phyloP scores from a whole-genome alignment of 1,284 basidiomycete species.

The Fomitopsis palustris region DNA sequence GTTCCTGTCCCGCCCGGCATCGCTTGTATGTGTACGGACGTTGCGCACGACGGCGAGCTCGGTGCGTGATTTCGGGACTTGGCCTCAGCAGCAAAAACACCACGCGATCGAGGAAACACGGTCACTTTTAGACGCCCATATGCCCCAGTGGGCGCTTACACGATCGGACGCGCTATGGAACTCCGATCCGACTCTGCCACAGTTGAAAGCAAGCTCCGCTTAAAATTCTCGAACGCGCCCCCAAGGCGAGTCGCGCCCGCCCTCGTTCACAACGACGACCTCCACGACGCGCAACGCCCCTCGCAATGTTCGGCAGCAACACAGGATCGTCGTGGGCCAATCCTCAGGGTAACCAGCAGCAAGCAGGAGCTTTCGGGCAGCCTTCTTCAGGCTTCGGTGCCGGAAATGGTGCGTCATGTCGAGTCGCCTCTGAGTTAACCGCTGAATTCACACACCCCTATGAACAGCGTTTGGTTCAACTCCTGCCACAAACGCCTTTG shows the following conservation, averaged over 20 bases:
- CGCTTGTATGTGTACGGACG: constrained; percentile 5
- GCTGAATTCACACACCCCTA: constrained; percentile 6
- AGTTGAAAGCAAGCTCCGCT: constrained; percentile 16
- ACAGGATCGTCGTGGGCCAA: constrained; percentile 60
- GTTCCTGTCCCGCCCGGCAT: constrained; percentile 34
- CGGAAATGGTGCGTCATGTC: constrained; percentile 34
- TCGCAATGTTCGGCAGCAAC: constrained; percentile 54
- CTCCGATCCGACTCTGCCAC: constrained; percentile 10
- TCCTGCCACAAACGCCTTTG: constrained; percentile 31
- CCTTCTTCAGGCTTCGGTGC: constrained; percentile 44
- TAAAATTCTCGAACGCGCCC: constrained; percentile 12
- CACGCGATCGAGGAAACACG: constrained; percentile 2
- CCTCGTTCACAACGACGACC: constrained; percentile 15
- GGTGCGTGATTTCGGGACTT: background rate
- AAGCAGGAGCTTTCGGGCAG: constrained; percentile 45
- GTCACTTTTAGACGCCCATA: background rate
- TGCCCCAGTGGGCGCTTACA: background rate
- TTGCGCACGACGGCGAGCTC: background rate
- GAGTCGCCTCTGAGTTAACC: constrained; percentile 29
- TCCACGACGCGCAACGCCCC: constrained; percentile 14
- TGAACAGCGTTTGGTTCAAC: constrained; percentile 41
- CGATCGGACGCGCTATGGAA: constrained; percentile 19
- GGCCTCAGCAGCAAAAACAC: constrained; percentile 1
- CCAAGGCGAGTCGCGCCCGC: constrained; percentile 12
- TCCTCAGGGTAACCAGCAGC: constrained; percentile 48